A percentile compares a stretch with the other conserved stretches of the same genome.
These are phyloP conservation scores for Cyclostephanos tholiformis DNA, from an alignment of 108 stramenopile genomes.

Conservation along the genomic window DNA sequence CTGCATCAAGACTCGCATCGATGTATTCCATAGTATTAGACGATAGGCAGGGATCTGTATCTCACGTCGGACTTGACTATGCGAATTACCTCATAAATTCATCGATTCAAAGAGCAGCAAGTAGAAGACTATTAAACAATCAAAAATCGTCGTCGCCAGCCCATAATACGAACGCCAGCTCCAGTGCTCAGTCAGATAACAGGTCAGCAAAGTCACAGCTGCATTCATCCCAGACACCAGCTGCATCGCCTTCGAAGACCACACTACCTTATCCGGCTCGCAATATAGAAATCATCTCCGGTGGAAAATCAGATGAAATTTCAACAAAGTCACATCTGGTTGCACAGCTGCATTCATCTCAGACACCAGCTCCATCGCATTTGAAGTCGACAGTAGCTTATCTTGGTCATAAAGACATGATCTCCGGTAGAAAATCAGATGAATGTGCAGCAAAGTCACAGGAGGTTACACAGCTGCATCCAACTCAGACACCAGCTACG, in stretches of 20 bases:
- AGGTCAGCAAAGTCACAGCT: neutral
- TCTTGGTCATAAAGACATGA: too few species aligned
- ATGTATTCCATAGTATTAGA: conserved; percentile 5
- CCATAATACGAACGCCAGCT: too few species aligned
- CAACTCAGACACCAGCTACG: too few species aligned
- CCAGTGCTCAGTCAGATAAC: neutral
- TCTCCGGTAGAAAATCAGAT: too few species aligned
- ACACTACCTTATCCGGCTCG: too few species aligned
- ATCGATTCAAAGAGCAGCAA: conserved; percentile 16
- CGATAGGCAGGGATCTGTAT: conserved; percentile 1
- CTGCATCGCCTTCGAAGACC: neutral
- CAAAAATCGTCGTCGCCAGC: too few species aligned
- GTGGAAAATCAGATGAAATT: conserved; percentile 8
- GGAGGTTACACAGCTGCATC: too few species aligned
- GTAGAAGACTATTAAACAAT: conserved; percentile 5
- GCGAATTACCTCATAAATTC: conserved; percentile 5
- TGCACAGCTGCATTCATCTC: neutral
- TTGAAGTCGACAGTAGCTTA: too few species aligned
- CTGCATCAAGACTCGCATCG: conserved; percentile 1
- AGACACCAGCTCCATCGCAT: neutral
- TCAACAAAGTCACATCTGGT: too few species aligned
- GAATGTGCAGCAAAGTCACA: too few species aligned
- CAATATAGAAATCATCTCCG: neutral
- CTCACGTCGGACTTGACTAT: neutral
- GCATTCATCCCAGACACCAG: neutral